Base-by-base conservation (phyloP, 371 early-diverging fungal genomes). In the Syncephalis fuscata region DNA sequence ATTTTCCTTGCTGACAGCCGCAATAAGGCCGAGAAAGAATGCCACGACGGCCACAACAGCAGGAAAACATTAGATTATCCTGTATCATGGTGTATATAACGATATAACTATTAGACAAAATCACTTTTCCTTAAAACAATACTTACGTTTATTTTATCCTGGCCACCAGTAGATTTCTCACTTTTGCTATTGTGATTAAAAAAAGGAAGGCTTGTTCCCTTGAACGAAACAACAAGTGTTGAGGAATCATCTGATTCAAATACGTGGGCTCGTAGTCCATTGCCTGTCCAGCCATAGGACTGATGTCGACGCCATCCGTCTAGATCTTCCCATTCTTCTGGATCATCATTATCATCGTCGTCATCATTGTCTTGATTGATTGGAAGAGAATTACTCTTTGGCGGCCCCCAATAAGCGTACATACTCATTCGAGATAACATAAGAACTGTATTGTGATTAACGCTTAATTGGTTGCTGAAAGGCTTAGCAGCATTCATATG, bases 11-110 rank as follows among this genome's bases (percentile, higher is more conserved):
- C 58, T 70, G 76, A 60, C 96, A 95, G 50, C 75, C 74, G 61
- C 96, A 95, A 2, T 92, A 81, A 0, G 83, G 63, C 9, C 56
- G 59, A 94, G 93, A 92, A 2, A 74, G 70, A 39, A 74, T 64
- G 55, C 84, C 90, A 5, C 86, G 83, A 39, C 80, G 74, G 15
- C 84, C 97, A 65, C 95, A 94, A 66, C 98, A 97, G 65, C 98
- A 97, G 2, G 91, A 89, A 59, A 94, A 97, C 53, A 97, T 66
- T 49, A 86, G 67, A 60, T 95, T 95, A 61, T 93, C 93, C 78
- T 80, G 15, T n/a, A 41, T 8, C 4, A 16, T 19, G n/a, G 5
- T 15, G 8, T 32, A 16, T 39, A 19, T 19, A 23, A 17, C 17
- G 15, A 38, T 15, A 21, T 9, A n/a, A 39, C n/a, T 21, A n/a